Evolutionary conservation across 1,284 basidiomycete species (phyloP).

Genomic region (Caloboletus inedulis): DNA sequence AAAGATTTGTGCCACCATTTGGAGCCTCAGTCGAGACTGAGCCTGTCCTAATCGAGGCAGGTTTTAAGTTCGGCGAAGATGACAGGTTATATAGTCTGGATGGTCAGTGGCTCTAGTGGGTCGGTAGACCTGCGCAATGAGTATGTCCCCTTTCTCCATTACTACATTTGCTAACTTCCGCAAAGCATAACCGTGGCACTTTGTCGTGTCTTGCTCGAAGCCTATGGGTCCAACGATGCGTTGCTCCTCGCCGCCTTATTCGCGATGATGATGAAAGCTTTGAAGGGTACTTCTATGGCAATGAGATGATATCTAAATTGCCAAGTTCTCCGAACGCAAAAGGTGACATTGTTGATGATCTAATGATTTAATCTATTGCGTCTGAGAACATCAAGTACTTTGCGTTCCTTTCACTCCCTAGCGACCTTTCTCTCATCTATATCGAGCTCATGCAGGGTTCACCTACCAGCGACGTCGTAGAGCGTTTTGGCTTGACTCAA

Average conservation of each 20-base stretch:
- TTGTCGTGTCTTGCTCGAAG: constrained; percentile 21
- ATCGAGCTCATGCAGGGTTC: neutral
- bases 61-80: neutral
- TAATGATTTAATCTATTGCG: neutral
- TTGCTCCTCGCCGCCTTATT: constrained; percentile 17
- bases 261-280: constrained; percentile 16
- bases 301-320: neutral
- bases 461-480: neutral
- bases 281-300: neutral
- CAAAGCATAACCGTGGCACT: constrained; percentile 18
- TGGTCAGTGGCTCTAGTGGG: neutral
- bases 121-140: constrained; percentile 3
- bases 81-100: constrained; percentile 9
- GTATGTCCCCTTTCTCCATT: neutral
- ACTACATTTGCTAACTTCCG: neutral
- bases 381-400: neutral
- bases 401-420: neutral
- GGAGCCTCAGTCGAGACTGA: constrained; percentile 1
- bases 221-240: constrained; percentile 18
- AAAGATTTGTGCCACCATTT: constrained; percentile 15
- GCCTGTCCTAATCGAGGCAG: constrained; percentile 2
- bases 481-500: neutral
- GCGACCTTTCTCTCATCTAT: neutral
- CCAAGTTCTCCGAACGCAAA: neutral
- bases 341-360: neutral